phyloP scores from a whole-genome alignment of 345 rosid genomes.

The Eucalyptus curtisii region DNA sequence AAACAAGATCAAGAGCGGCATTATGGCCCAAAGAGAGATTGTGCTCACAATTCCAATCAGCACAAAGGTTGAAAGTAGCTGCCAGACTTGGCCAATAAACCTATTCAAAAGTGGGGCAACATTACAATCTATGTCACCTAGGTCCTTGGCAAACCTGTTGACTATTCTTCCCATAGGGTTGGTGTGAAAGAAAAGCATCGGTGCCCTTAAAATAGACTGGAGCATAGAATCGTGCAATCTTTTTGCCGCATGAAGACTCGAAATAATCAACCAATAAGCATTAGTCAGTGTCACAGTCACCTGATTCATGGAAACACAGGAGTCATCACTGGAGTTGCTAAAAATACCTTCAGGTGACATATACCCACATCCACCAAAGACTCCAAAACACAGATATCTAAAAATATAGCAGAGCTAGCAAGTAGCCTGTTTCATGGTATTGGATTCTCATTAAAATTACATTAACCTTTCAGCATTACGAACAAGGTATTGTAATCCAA shows the following conservation, averaged over 20 bases:
- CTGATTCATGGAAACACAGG: slow-evolving; percentile 19
- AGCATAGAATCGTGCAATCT: slow-evolving; percentile 78
- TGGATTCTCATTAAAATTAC: neutral
- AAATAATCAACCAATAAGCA: slow-evolving; percentile 81
- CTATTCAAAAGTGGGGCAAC: slow-evolving; percentile 59
- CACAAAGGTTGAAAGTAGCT: slow-evolving; percentile 84
- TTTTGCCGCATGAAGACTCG: slow-evolving; percentile 80
- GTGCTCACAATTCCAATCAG: slow-evolving; percentile 85
- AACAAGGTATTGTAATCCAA: neutral
- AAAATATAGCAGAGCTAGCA: neutral
- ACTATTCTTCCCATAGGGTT: slow-evolving; percentile 88
- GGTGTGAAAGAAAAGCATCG: slow-evolving; percentile 91
- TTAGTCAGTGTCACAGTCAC: slow-evolving; percentile 63
- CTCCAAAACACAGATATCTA: neutral
- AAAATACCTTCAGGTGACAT: neutral
- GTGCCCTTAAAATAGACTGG: slow-evolving; percentile 68
- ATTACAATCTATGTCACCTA: slow-evolving; percentile 79
- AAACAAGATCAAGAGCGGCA: slow-evolving; percentile 87
- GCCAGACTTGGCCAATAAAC: slow-evolving; percentile 70
- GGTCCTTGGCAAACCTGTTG: slow-evolving; percentile 89
- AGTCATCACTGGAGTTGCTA: neutral
- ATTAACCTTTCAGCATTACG: neutral
- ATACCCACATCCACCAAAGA: neutral
- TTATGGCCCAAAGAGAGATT: slow-evolving; percentile 83
- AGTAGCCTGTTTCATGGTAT: neutral